These are phyloP conservation scores for Tulasnella calospora DNA, from an alignment of 768 basidiomycete genomes.

Conservation along the genomic window DNA sequence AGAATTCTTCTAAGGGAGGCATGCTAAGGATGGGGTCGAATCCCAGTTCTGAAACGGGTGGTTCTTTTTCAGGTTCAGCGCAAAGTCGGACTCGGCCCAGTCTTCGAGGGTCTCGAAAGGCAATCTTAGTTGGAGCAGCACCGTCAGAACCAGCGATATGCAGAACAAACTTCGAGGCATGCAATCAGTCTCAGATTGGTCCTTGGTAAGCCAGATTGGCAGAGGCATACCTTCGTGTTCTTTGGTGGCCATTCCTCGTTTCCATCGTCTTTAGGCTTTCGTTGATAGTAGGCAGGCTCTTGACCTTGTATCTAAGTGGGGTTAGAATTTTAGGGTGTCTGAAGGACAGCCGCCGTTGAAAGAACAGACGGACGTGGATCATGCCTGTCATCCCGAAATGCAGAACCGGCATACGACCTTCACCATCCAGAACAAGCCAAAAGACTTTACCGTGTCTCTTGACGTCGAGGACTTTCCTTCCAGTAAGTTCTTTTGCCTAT, in stretches of 20 bases:
- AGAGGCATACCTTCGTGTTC: conserved; percentile 22
- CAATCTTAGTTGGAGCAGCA: conserved; percentile 48
- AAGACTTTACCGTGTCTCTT: conserved; percentile 39
- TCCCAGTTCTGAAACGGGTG: conserved; percentile 66
- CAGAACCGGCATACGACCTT: conserved; percentile 59
- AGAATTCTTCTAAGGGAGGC: conserved; percentile 38
- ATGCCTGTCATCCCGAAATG: conserved; percentile 89
- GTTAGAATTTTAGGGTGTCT: neutral
- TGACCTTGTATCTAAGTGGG: conserved; percentile 16
- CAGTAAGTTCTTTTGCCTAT: conserved; percentile 51
- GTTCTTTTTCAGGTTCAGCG: conserved; percentile 52
- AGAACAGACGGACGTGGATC: conserved; percentile 48
- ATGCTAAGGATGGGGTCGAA: conserved; percentile 73
- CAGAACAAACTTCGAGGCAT: conserved; percentile 13
- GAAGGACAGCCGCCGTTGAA: neutral
- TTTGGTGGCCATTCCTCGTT: conserved; percentile 26
- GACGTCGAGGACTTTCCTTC: conserved; percentile 36
- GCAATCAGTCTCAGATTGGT: neutral
- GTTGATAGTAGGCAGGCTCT: conserved; percentile 22
- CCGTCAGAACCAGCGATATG: conserved; percentile 35
- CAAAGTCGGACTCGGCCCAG: conserved; percentile 66
- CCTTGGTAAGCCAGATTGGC: too few species aligned
- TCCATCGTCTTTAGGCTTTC: conserved; percentile 5
- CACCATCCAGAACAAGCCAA: conserved; percentile 59
- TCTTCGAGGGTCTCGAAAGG: conserved; percentile 67